Base-by-base conservation (phyloP, 2,329 filamentous ascomycete species). In the Periglandula ipomoeae region DNA sequence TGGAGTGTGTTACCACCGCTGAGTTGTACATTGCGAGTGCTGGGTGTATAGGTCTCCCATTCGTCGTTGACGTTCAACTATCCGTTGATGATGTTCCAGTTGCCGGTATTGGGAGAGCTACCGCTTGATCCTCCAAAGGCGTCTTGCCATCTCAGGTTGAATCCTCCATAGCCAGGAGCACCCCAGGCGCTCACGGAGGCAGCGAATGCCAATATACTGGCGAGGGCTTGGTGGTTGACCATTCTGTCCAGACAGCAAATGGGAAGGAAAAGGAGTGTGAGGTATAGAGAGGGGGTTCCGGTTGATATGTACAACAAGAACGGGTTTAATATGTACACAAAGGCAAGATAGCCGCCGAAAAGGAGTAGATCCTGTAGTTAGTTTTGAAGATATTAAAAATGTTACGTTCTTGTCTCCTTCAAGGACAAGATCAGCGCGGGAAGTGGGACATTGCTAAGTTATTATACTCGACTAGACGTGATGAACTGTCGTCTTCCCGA, bases 41-140 rank as follows among this genome's bases (percentile, higher is more conserved):
- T 69, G 20, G 60, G 61, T 2, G 70, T 69, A 64, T 79, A 81
- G 3, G 63, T 65, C 58, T 81, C 65, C 15, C 72, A 55, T 56
- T 80, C 76, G 55, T 72, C 67, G 68, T 80, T 81, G 59, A 68
- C 69, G 54, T 68, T 62, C 46, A 73, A 62, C 46, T 69, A 66
- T 19, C 58, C 58, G 39, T 57, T 53, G 50, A 71, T 65, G 47
- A 68, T 59, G 52, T 70, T 65, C 74, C 74, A 78, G 43, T 61
- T 61, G 44, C 23, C 54, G 4, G 52, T 45, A 57, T 65, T 60
- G 5, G 71, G 68, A 1, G 58, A 50, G 1, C 57, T 51, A 37
- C 68, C 67, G 17, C 59, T 53, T 1, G 45, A 27, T 6, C 74
- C 74, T 2, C 48, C 35, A 48, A 77, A 78, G 22, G 53, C 56